Percentiles rank a stretch among this genome's conserved stretches.
phyloP scores from a whole-genome alignment of 805 yeast genomes.

The Torulaspora microellipsoides region DNA sequence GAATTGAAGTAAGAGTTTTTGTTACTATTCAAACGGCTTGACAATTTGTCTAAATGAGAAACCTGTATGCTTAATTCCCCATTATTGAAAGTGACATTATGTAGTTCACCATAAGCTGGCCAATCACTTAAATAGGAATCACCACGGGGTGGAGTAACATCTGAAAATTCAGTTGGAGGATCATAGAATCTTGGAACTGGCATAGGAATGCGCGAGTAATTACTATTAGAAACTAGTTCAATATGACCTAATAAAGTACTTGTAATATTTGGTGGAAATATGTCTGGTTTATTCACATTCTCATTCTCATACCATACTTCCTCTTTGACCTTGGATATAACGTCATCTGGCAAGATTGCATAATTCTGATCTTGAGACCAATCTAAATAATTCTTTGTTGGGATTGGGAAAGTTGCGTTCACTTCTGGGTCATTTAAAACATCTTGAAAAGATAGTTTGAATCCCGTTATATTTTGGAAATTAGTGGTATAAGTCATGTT shows the following conservation, averaged over 20 bases:
- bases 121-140: slow-evolving; percentile 25
- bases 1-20: slow-evolving; percentile 29
- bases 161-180: slow-evolving; percentile 27
- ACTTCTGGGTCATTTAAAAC: slow-evolving; percentile 41
- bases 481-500: slow-evolving; percentile 46
- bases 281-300: slow-evolving; percentile 21
- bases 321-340: slow-evolving; percentile 44
- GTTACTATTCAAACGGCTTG: slow-evolving; percentile 17
- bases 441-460: slow-evolving; percentile 60
- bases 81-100: slow-evolving; percentile 28
- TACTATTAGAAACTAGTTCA: slow-evolving; percentile 19
- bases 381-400: slow-evolving; percentile 39
- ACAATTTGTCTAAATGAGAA: slow-evolving; percentile 20
- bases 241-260: slow-evolving; percentile 45
- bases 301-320: slow-evolving; percentile 46
- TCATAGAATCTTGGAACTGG: slow-evolving; percentile 34
- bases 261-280: slow-evolving; percentile 44
- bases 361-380: slow-evolving; percentile 48
- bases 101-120: slow-evolving; percentile 21
- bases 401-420: slow-evolving; percentile 55
- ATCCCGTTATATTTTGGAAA: slow-evolving; percentile 72
- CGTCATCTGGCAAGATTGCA: slow-evolving; percentile 56
- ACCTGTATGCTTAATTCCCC: slow-evolving; percentile 28
- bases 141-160: slow-evolving; percentile 25
- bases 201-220: slow-evolving; percentile 25